Evolutionary conservation across 176 grass and related monocot genomes (phyloP), one percentile per base, ranked within the genome.

Genomic region (Hsuehochloa calcarea): DNA sequence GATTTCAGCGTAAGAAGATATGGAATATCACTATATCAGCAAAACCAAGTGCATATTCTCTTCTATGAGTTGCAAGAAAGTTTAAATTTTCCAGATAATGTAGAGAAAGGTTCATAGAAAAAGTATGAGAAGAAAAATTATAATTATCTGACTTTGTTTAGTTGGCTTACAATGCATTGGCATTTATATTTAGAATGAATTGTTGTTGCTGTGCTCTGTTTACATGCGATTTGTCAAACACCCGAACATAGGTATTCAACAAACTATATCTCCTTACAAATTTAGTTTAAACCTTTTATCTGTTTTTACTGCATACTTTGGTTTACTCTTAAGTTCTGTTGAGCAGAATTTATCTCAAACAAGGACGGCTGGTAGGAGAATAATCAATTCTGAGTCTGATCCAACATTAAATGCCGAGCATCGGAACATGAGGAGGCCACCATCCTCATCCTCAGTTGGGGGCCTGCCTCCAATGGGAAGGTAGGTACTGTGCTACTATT

Each of bases 311-410:
- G 46, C 35, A 9, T 56, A 41, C 35, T 70, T 52, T 82, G 16
- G 43, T 29, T 77, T 65, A 75, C 25, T 80, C 40, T 31, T 31
- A 34, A 58, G 55, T 73, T 82, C 20, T 82, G 5, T 85, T 79
- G 26, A 77, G 45, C 75, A 96, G 91, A 98, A 93, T 88, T 84
- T 95, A 81, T 87, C 96, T 78, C 93, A 98, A 77, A 89, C 85
- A 87, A 98, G 93, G 86, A 88, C 85, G 89, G 86, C 84, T 68
- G 90, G 90, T 58, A 92, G 93, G 91, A 94, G 96, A 85, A 82
- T 91, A 72, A 82, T 90, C 27, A 79, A 89, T 70, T 81, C 89
- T 3, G 96, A 96, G 25, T 84, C 89, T 26, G 91, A 93, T 68
- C 79, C 74, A 51, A 11, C 78, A 44, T 77, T 87, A 25, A 95